Percentiles rank a stretch among this genome's conserved stretches.
phyloP scores from a whole-genome alignment of 768 basidiomycete genomes.

The Tulasnella calospora region DNA sequence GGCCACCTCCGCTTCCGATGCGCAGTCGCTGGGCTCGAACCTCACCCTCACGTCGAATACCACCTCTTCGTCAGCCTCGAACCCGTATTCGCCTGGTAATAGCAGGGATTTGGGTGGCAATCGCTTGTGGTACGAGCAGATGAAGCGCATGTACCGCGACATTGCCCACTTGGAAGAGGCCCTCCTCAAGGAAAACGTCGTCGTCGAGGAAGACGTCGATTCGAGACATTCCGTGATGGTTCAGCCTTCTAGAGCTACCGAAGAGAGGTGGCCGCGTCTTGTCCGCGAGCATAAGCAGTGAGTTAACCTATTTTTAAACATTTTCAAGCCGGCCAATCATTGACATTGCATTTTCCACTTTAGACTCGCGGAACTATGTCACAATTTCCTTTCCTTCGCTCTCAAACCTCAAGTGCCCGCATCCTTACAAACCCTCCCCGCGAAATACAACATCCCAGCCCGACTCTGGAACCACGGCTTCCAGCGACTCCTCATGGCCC shows the following conservation, averaged over 20 bases:
- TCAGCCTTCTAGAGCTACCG: constrained; percentile 40
- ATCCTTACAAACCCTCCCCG: constrained; percentile 81
- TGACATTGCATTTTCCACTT: constrained; percentile 21
- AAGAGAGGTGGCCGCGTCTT: constrained; percentile 69
- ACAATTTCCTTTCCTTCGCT: constrained; percentile 79
- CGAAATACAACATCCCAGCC: constrained; percentile 92
- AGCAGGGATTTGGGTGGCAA: constrained; percentile 43
- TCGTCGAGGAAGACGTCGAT: constrained; percentile 52
- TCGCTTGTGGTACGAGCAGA: constrained; percentile 65
- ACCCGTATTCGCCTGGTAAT: constrained; percentile 42
- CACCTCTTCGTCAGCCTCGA: constrained; percentile 42
- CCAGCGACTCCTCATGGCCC: constrained; percentile 81
- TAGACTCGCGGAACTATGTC: constrained; percentile 86
- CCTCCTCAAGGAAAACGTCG: constrained; percentile 47
- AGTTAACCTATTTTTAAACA: constrained; percentile 33
- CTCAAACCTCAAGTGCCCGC: constrained; percentile 83
- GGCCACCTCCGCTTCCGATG: constrained; percentile 57
- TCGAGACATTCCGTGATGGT: constrained; percentile 37
- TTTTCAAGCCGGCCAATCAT: background rate
- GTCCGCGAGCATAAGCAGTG: constrained; percentile 81
- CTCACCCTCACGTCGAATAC: constrained; percentile 31
- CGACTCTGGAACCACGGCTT: constrained; percentile 91
- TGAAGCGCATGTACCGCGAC: constrained; percentile 77
- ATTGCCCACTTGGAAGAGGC: constrained; percentile 77
- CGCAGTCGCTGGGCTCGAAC: constrained; percentile 31